Base-by-base conservation (phyloP, 1,139 yeast genomes). In the Sugiyamaella pinicola region DNA sequence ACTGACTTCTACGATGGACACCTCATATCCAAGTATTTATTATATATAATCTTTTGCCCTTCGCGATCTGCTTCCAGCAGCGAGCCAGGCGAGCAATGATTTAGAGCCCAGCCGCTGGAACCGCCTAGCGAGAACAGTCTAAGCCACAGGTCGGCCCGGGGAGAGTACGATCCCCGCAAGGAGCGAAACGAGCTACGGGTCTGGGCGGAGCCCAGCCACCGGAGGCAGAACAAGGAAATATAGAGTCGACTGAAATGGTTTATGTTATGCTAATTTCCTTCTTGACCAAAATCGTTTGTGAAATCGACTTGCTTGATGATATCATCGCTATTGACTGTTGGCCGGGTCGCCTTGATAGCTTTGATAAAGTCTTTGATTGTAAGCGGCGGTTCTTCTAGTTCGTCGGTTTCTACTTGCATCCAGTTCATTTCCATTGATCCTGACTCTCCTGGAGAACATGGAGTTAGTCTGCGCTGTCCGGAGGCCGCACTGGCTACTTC, bases 241-340 rank as follows among this genome's bases (percentile, higher is more conserved):
- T n/a, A n/a, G n/a, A n/a, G n/a, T 2, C 37, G 18, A 31, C 18
- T 13, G 38, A 9, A 34, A 15, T 4, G 24, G 3, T 37, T n/a
- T 37, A 37, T 37, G 8, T 6, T 6, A 33, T 33, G 33, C 39
- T 65, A 89, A 67, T 87, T 88, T 53, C 99, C 99, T 70, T 93
- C 99, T 67, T 91, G 96, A 48, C 99, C 99, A 69, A 93, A 95
- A 71, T 95, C 99, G 45, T 79, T 79, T 0, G 99, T 95, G 67
- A 95, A 95, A 60, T 88, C 87, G 52, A 83, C 81, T 71, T 93
- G 98, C 66, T 85, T 87, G 58, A 75, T 76, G 59, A 93, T 80
- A 69, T 95, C 99, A 12, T 79, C 79, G 46, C 79, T 84, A 67
- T 93, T 95, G 42, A 95, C 99, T 0, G 99, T 95, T 15, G 99